Evolutionary conservation across 169 alveolate genomes (phyloP), one percentile per base, ranked within the genome.

Genomic region (Eimeria tenella): DNA sequence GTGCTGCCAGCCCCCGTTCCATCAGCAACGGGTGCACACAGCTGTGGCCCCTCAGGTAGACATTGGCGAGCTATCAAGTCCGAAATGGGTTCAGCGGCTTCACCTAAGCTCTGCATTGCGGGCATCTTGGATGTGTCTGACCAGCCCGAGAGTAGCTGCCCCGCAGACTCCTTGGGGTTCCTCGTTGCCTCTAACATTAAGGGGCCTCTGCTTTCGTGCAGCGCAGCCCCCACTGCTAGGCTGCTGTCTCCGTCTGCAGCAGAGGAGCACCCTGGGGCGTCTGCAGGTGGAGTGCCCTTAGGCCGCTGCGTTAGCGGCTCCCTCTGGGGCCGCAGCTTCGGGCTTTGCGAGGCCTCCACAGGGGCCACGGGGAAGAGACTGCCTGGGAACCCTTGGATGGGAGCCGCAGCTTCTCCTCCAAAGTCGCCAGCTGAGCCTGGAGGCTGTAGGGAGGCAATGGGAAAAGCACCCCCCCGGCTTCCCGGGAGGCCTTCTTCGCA

Each of bases 211-310:
- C 52, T 70, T 52, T 17, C 79, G 17, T 65, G 75, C 75, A 13
- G 75, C 75, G 17, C 49, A 65, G 75, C 17, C 15, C 53, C 79
- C 21, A 52, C 79, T 23, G 13, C 52, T 21, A 4, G 52, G 79
- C 79, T 3, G 79, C 52, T 70, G 79, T 70, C 79, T 70, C 79
- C 79, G 21, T 52, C 8, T 70, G 79, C 79, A 4, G 53, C 79
- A 70, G 79, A 8, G 8, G 49, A 21, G 19, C 42, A 31, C 42
- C 42, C 42, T 31, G 42, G 42, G 42, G 42, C 42, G 42, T 31
- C 42, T 31, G 42, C 42, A 31, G 42, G 42, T 31, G 42, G 42
- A 31, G 42, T 31, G 42, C 42, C 42, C 42, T 31, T 31, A 31
- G 42, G 42, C 42, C 2, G 42, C 42, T 31, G 42, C 42, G 42